Percentiles rank a stretch among this genome's conserved stretches.
phyloP scores from a whole-genome alignment of 352 stramenopile species.

The Globisporangium irregulare region DNA sequence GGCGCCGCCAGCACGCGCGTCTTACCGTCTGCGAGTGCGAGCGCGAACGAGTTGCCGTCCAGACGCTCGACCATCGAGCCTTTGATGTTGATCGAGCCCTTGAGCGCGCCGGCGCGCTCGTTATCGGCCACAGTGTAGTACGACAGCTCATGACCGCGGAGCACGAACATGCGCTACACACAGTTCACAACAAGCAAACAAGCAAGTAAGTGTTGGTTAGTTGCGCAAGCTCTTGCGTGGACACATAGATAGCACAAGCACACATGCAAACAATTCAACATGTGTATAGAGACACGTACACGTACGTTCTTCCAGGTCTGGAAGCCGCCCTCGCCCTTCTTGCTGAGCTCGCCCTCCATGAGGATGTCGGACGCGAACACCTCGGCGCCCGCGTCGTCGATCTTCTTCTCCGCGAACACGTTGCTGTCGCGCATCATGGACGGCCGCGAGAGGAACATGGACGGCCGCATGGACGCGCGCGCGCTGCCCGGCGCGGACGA shows the following conservation, averaged over 20 bases:
- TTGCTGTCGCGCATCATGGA: slow-evolving; percentile 56
- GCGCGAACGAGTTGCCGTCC: slow-evolving; percentile 36
- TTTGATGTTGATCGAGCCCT: slow-evolving; percentile 53
- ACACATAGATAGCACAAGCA: not conserved
- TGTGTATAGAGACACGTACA: slow-evolving; percentile 23
- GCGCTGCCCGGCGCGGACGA: slow-evolving; percentile 10
- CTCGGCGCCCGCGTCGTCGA: slow-evolving; percentile 48
- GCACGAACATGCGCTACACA: slow-evolving; percentile 59
- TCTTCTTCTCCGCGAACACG: slow-evolving; percentile 60
- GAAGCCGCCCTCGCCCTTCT: slow-evolving; percentile 59
- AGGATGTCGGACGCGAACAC: slow-evolving; percentile 65
- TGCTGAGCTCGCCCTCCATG: slow-evolving; percentile 67
- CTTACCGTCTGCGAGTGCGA: slow-evolving; percentile 25
- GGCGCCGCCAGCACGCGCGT: slow-evolving; percentile 42
- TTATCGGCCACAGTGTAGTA: slow-evolving; percentile 60
- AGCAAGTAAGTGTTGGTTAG: not conserved
- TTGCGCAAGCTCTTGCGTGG: not conserved
- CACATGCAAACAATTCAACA: not conserved
- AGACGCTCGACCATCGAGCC: slow-evolving; percentile 47
- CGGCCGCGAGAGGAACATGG: slow-evolving; percentile 38
- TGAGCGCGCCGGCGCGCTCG: slow-evolving; percentile 50
- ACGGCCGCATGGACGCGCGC: slow-evolving; percentile 28
- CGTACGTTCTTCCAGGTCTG: slow-evolving; percentile 71
- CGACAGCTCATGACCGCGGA: slow-evolving; percentile 62
- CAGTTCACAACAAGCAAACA: not conserved